phyloP scores from a whole-genome alignment of 148 eudicot genomes.

The Chenopodium album region DNA sequence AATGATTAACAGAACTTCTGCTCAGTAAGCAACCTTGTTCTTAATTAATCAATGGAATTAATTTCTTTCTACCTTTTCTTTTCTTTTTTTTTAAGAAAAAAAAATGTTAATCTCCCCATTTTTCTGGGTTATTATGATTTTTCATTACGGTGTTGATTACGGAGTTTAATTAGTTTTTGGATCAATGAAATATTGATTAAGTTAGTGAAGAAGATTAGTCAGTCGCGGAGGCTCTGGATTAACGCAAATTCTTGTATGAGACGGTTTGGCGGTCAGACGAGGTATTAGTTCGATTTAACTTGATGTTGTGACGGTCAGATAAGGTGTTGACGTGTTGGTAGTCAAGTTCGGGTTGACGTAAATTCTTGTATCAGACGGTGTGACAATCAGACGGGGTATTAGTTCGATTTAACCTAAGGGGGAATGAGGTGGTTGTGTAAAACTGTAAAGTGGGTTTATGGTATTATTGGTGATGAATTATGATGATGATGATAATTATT shows the following conservation, averaged over 20 bases:
- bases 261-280: background rate
- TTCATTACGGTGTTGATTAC: background rate
- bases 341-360: background rate
- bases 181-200: slow-evolving; percentile 1
- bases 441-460: slow-evolving; percentile 33
- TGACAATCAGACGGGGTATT: background rate
- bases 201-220: background rate
- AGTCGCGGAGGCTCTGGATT: no score
- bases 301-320: background rate
- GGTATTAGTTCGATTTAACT: background rate
- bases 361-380: background rate
- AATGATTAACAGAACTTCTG: slow-evolving; percentile 45
- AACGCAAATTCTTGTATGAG: no score
- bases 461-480: slow-evolving; percentile 27
- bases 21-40: slow-evolving; percentile 23
- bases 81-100: background rate
- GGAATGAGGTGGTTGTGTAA: background rate
- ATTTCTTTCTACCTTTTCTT: background rate
- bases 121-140: background rate
- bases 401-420: background rate
- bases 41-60: no score
- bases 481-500: slow-evolving; percentile 13
- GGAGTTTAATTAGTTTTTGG: slow-evolving; percentile 3
- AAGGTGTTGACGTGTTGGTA: background rate
- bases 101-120: background rate